Percentiles rank a stretch among this genome's conserved stretches.
Evolutionary conservation across 2,329 filamentous ascomycete genomes (phyloP).

Genomic region (Bipolaris victoriae): DNA sequence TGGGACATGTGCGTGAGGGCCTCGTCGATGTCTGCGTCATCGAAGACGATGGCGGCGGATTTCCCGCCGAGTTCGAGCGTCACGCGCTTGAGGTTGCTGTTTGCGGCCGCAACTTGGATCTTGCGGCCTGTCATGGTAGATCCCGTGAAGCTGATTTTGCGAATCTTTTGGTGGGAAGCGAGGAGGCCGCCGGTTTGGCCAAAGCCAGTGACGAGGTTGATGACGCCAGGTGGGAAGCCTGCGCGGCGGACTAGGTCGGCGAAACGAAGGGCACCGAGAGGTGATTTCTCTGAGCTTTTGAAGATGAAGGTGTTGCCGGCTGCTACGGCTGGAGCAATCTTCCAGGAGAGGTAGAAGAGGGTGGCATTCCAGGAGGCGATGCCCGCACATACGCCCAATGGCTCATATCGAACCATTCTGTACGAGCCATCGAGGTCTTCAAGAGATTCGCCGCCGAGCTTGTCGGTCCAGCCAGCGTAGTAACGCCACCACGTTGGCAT

Average conservation of each 20-base stretch:
- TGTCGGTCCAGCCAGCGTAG: conserved; percentile 41
- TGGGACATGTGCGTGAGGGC: conserved; percentile 43
- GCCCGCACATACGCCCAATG: conserved; percentile 53
- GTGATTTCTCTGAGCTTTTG: conserved; percentile 64
- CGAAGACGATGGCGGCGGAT: conserved; percentile 63
- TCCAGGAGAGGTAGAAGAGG: conserved; percentile 48
- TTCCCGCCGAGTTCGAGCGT: conserved; percentile 62
- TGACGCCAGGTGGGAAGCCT: conserved; percentile 64
- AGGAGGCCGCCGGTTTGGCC: conserved; percentile 66
- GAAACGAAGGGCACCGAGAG: conserved; percentile 64
- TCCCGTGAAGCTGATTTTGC: conserved; percentile 69
- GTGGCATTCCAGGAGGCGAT: conserved; percentile 54
- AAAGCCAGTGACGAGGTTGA: conserved; percentile 65
- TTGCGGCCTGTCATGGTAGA: conserved; percentile 63
- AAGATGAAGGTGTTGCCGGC: conserved; percentile 63
- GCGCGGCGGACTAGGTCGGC: conserved; percentile 62
- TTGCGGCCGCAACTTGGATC: conserved; percentile 60
- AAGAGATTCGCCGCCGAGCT: conserved; percentile 50
- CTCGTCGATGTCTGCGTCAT: conserved; percentile 57
- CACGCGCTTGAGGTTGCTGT: conserved; percentile 61
- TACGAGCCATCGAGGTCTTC: conserved; percentile 50
- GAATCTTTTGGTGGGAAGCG: conserved; percentile 63
- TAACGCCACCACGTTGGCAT: conserved; percentile 44
- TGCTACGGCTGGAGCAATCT: conserved; percentile 64
- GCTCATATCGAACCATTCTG: conserved; percentile 24